Base-by-base conservation (phyloP, 148 eudicot species). In the Persicaria tinctoria region DNA sequence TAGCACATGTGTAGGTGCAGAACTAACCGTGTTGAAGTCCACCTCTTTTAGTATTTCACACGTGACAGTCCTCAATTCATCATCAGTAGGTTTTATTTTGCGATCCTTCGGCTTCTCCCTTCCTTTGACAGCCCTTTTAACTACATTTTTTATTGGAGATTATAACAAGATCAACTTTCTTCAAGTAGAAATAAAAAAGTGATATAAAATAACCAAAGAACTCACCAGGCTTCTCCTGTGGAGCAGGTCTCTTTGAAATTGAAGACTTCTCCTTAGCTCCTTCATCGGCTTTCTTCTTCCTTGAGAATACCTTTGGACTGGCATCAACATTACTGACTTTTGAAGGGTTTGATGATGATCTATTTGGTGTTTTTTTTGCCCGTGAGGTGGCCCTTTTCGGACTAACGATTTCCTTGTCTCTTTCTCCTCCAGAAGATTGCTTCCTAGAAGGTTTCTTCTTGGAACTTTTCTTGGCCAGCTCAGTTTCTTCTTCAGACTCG, bases 1-100 rank as follows among this genome's bases (percentile, higher is more conserved):
- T 38, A 41, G 44, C 44, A 14, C 12, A 12, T 5, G 44, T 66
- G 70, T 44, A n/a, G 48, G 14, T 66, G 70, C 70, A 66, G 12
- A 66, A 71, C 89, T 84, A 76, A 95, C 98, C 82, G 97, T 95
- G 78, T 95, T 89, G 85, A 95, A 92, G 84, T 95, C 99, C 69
- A 90, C 99, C 83, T 90, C 92, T 72, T 90, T 89, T 32, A 95
- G 97, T 76, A 89, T 86, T 80, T 87, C 93, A 51, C 93, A 89
- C 59, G 92, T 86, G 47, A 97, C 91, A 75, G 50, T 85, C 75
- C 81, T 86, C 12, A 95, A 86, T 63, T 95, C 90, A 77, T 89
- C 90, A 82, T 95, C 93, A 79, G 83, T 86, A 10, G 96, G 93
- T 82, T 76, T 83, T 62, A 68, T 46, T 72, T 87, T 89, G 23